Conservation (phyloP, 2,329 filamentous ascomycete species). For the Colletotrichum kahawae region DNA sequence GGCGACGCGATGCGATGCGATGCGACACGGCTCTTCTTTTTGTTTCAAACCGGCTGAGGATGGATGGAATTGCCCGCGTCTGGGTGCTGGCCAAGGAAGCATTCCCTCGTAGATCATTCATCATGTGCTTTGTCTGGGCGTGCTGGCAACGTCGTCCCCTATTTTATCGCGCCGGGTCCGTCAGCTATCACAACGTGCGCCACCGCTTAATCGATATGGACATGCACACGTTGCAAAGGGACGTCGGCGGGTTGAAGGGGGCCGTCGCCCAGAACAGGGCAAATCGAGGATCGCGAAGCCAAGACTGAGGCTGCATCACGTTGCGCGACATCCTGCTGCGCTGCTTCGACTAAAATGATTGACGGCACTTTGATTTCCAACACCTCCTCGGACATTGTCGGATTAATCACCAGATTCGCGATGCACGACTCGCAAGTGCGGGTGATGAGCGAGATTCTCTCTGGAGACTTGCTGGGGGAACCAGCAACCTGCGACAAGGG, state of each 20-base stretch:
- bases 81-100: not conserved
- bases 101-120: not conserved
- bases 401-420: not conserved
- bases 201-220: not conserved
- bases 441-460: not conserved
- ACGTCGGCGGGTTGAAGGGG: not conserved
- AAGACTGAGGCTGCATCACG: conserved; percentile 1
- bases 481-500: not conserved
- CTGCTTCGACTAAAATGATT: not conserved
- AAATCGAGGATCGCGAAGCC: not conserved
- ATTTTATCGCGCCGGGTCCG: not conserved
- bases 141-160: not conserved
- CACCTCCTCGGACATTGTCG: not conserved
- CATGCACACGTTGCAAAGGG: not conserved
- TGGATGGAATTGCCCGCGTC: not conserved
- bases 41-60: conserved; percentile 14
- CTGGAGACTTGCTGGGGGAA: not conserved
- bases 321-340: not conserved
- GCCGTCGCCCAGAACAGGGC: not conserved
- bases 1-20: conserved; percentile 15
- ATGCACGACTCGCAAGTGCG: not conserved
- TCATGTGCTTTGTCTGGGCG: not conserved
- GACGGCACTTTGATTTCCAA: not conserved
- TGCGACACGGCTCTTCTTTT: conserved; percentile 16
- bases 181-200: not conserved